Evolutionary conservation across 768 basidiomycete genomes (phyloP), one percentile per base, ranked within the genome.

Genomic region (Podaxis rugospora): DNA sequence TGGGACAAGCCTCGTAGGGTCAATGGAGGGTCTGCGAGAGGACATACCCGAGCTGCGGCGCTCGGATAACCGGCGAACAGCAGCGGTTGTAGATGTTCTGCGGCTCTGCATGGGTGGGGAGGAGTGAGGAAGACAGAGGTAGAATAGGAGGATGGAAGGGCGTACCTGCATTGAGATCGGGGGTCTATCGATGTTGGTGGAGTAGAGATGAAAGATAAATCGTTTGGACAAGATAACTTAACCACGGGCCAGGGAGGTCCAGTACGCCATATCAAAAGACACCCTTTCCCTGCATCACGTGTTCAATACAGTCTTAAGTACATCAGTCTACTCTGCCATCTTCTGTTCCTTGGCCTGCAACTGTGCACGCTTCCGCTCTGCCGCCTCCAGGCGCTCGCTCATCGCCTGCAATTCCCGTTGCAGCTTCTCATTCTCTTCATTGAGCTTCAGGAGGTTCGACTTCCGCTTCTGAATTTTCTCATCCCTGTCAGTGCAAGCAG

Each of bases 381-480:
- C 88, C 13, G 86, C 86, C 74, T 90, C 88, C 65, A 92, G 76
- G 65, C 89, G 75, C 63, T 88, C 88, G 18, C 82, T 79, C 86
- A 92, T 88, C 53, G 84, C 88, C 68, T 79, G 84, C 68, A 93
- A 80, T 73, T 91, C 85, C 53, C 81, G 86, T 72, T 88, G 86
- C 62, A 93, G 76, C 71, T 86, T 88, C 71, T 89, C 87, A 71
- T 92, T 88, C 78, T 93, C 90, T 75, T 88, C 80, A 21, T 87
- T 80, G 37, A 93, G 78, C 68, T 88, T 90, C 68, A 89, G 71
- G 61, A 92, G 88, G 71, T 88, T 91, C 66, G 87, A 89, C 44
- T 84, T 86, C 63, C 90, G 85, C 74, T 91, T 92, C 69, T 89
- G 77, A 28, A 82, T 74, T 71, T 80, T 82, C 57, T 75, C 77